Conservation (phyloP, 139 green algal genomes). For the Picochlorum costavermella region DNA sequence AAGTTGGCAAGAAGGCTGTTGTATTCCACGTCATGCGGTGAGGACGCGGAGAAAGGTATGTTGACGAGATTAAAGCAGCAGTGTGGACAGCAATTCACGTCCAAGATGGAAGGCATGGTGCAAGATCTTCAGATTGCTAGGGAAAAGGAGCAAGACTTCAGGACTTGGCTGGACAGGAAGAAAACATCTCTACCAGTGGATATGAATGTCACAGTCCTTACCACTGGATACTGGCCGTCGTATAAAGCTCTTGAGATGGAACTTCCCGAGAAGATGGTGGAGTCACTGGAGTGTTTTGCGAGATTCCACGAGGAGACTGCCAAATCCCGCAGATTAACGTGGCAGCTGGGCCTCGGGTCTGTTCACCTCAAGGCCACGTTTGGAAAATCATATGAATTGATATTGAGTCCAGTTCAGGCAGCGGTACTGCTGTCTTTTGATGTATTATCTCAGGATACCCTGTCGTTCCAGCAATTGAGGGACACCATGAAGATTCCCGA, state of each 20-base stretch:
- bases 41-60: slow-evolving; percentile 93
- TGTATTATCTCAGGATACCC: slow-evolving; percentile 21
- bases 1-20: slow-evolving; percentile 62
- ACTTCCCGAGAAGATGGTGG: slow-evolving; percentile 84
- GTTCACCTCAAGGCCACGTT: slow-evolving; percentile 77
- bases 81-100: slow-evolving; percentile 87
- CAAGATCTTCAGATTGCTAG: slow-evolving; percentile 77
- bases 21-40: slow-evolving; percentile 33
- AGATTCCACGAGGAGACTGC: slow-evolving; percentile 67
- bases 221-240: slow-evolving; percentile 78
- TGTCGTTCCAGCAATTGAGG: slow-evolving; percentile 72
- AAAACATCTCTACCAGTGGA: slow-evolving; percentile 59
- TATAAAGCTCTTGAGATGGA: slow-evolving; percentile 79
- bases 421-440: slow-evolving; percentile 81
- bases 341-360: slow-evolving; percentile 77
- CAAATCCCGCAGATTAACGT: slow-evolving; percentile 85
- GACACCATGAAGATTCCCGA: slow-evolving; percentile 74
- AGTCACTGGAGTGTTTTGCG: slow-evolving; percentile 76
- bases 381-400: slow-evolving; percentile 80
- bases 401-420: slow-evolving; percentile 76
- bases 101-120: slow-evolving; percentile 96
- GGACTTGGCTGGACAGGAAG: slow-evolving; percentile 55
- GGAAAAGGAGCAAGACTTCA: slow-evolving; percentile 81
- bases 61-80: slow-evolving; percentile 97
- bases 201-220: slow-evolving; percentile 85